Base-by-base conservation (phyloP, 192 early-diverging fungal species). In the Coemansia sp. region DNA sequence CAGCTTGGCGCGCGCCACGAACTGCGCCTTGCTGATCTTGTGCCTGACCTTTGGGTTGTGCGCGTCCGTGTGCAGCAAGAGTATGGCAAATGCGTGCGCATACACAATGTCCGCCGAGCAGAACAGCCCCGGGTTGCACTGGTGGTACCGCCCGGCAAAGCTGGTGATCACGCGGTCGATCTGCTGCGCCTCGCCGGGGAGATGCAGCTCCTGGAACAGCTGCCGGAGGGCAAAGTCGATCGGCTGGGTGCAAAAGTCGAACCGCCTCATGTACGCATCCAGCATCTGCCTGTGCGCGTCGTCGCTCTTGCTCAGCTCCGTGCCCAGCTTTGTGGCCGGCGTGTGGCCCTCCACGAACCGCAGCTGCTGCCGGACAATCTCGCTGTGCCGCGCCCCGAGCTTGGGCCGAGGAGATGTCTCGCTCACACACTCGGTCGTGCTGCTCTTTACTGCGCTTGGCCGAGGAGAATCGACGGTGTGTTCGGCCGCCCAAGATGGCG, bases 41-140 rank as follows among this genome's bases (percentile, higher is more conserved):
- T 87, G 86, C 39, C 85, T 84, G 20, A 94, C 87, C 49, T 86
- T 86, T 40, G 91, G 90, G 68, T 95, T 95, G 76, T 94, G 93
- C 9, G 92, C 91, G 70, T 95, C 94, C 1, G 92, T 93, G 71
- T 95, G 92, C 46, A 95, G 86, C 60, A 95, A 79, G 57, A 95
- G 80, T 14, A 95, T 81, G 6, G 92, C 91, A 76, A 91, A 95
- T 8, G 94, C 87, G 35, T 94, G 74, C 14, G 90, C 84, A 67
- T 95, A 92, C 35, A 90, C 87, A 8, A 85, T 79, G 54, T 94
- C 92, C 27, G 84, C 68, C 10, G 86, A 85, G 37, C 77, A 78
- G 47, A 89, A 87, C 41, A 94, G 64, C 43, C 84, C 84, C 0
- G 85, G 78, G 68, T 94, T 94, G 70, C 87, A 88, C 29, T 67